Conservation (phyloP, 148 eudicot species). For the Euryodendron excelsum region DNA sequence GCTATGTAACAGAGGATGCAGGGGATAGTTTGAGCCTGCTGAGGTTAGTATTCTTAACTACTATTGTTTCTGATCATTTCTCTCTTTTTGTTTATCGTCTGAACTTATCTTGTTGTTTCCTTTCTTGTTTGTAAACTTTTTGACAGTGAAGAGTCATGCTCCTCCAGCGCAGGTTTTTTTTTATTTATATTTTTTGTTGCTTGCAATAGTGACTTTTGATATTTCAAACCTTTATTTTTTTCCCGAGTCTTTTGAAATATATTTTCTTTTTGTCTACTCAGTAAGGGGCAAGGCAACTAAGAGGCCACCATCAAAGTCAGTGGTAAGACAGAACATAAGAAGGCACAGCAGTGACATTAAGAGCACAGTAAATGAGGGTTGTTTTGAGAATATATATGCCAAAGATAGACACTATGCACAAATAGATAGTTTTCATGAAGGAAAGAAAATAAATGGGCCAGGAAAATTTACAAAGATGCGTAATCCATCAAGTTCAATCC, state of each 20-base stretch:
- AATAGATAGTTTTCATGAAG: slow-evolving; percentile 2
- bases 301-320: slow-evolving; percentile 13
- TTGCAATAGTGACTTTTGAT: not conserved
- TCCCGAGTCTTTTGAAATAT: not conserved
- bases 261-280: slow-evolving; percentile 7
- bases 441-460: not conserved
- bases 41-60: slow-evolving; percentile 25
- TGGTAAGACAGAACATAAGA: slow-evolving; percentile 14
- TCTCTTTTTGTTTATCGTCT: not conserved
- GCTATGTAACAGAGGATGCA: slow-evolving; percentile 26
- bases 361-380: not conserved
- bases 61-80: not conserved
- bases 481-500: slow-evolving; percentile 9
- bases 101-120: slow-evolving; percentile 4
- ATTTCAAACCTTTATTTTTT: not conserved
- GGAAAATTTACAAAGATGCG: slow-evolving; percentile 5
- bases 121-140: not conserved
- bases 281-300: slow-evolving; percentile 14
- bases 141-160: slow-evolving; percentile 48
- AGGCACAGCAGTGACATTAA: not conserved
- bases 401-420: not conserved
- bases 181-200: too few species aligned
- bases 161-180: slow-evolving; percentile 40
- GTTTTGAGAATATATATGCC: not conserved
- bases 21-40: slow-evolving; percentile 32